A percentile compares a stretch with the other conserved stretches of the same genome.
Conservation (phyloP, 306 rosid genomes). For the Begonia masoniana region DNA sequence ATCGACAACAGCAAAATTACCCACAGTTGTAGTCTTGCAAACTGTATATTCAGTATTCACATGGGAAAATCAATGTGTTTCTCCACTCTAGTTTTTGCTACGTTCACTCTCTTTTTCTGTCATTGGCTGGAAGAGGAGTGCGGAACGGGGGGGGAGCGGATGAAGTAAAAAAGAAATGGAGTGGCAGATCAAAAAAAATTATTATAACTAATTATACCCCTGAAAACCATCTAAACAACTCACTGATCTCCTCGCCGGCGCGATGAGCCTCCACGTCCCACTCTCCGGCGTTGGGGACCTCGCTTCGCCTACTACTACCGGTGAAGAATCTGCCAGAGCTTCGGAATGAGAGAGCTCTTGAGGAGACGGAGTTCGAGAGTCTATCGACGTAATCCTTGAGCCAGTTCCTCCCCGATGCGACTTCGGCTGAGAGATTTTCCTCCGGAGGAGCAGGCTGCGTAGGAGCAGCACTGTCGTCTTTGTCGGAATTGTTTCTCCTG, state of each 20-base stretch:
- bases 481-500: conserved; percentile 39
- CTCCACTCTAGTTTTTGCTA: too few relatives aligned
- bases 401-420: conserved; percentile 56
- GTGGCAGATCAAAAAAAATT: too few relatives aligned
- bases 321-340: conserved; percentile 69
- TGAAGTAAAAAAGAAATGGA: too few relatives aligned
- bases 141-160: too few relatives aligned
- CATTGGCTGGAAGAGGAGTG: too few relatives aligned
- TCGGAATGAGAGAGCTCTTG: conserved; percentile 59
- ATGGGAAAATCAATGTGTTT: too few relatives aligned
- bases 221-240: conserved; percentile 82
- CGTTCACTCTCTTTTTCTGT: too few relatives aligned
- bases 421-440: conserved; percentile 29
- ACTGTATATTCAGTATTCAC: too few relatives aligned
- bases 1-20: too few relatives aligned
- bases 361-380: conserved; percentile 48
- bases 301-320: conserved; percentile 65
- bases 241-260: conserved; percentile 71
- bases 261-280: conserved; percentile 46
- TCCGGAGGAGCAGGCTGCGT: conserved; percentile 12
- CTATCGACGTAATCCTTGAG: conserved; percentile 69
- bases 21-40: too few relatives aligned
- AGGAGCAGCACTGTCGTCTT: conserved; percentile 16
- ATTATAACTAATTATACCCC: conserved; percentile 67
- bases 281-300: conserved; percentile 29